phyloP scores from a whole-genome alignment of 345 rosid species.

The Brassica cretica region DNA sequence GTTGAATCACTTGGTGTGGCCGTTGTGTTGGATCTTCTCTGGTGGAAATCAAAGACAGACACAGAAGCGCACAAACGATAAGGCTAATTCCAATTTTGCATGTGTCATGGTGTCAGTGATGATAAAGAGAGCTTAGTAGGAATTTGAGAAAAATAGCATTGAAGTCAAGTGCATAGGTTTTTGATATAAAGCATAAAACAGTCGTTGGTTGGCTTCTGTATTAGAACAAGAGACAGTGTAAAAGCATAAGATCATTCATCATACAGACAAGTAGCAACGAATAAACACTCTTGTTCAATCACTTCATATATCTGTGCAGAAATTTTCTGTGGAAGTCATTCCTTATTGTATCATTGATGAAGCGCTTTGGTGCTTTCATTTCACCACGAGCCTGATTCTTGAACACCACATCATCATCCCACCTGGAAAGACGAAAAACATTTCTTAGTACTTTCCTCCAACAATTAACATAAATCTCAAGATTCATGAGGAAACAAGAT shows the following conservation, averaged over 20 bases:
- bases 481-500: not conserved
- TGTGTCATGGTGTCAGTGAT: slow-evolving; percentile 4
- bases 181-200: slow-evolving; percentile 19
- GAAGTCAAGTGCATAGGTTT: slow-evolving; percentile 18
- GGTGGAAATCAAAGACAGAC: slow-evolving; percentile 87
- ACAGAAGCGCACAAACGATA: slow-evolving; percentile 66
- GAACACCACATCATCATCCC: slow-evolving; percentile 99
- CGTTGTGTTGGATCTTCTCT: slow-evolving; percentile 80
- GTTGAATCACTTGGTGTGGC: slow-evolving; percentile 86
- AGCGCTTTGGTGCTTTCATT: slow-evolving; percentile 88
- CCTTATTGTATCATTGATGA: slow-evolving; percentile 95
- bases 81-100: slow-evolving; percentile 22
- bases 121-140: slow-evolving; percentile 1
- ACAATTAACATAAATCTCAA: not conserved
- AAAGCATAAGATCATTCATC: slow-evolving; percentile 19
- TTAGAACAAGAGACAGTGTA: slow-evolving; percentile 26
- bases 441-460: slow-evolving; percentile 5
- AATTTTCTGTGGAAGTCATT: slow-evolving; percentile 94
- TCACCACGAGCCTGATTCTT: slow-evolving; percentile 99
- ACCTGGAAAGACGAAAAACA: slow-evolving; percentile 45
- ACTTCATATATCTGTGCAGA: slow-evolving; percentile 94
- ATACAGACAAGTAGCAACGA: slow-evolving; percentile 30
- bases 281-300: slow-evolving; percentile 28
- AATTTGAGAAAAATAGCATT: slow-evolving; percentile 2
- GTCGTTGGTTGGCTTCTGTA: slow-evolving; percentile 5